Percentiles rank a stretch among this genome's conserved stretches.
These are phyloP conservation scores for Taphrina sp. DNA, from an alignment of 1,139 yeast species.

Conservation along the genomic window DNA sequence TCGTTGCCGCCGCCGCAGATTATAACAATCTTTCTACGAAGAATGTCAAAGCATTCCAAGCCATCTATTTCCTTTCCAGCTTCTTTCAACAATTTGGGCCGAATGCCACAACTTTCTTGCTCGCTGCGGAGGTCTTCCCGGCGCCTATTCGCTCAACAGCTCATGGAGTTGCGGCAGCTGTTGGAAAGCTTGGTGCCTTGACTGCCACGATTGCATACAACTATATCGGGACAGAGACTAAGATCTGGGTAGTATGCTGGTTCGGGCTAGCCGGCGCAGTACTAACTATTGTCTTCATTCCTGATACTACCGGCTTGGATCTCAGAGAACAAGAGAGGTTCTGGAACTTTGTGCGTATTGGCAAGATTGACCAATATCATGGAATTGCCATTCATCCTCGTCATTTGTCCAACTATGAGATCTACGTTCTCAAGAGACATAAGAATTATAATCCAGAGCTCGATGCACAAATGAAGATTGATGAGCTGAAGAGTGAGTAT, in stretches of 20 bases:
- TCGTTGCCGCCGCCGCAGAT: constrained; percentile 64
- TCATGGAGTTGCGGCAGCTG: constrained; percentile 57
- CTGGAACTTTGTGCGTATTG: constrained; percentile 44
- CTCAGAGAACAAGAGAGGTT: constrained; percentile 47
- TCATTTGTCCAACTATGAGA: constrained; percentile 46
- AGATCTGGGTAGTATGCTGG: constrained; percentile 47
- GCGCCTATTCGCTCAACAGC: constrained; percentile 59
- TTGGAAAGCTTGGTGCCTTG: constrained; percentile 58
- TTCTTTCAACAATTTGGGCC: constrained; percentile 71
- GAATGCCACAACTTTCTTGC: constrained; percentile 54
- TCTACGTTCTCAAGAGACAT: constrained; percentile 42
- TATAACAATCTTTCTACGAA: constrained; percentile 52
- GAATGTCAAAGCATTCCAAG: constrained; percentile 57
- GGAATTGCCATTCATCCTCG: constrained; percentile 46
- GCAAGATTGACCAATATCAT: constrained; percentile 45
- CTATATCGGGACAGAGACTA: constrained; percentile 44
- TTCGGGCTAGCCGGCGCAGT: constrained; percentile 47
- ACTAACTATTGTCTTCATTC: constrained; percentile 44
- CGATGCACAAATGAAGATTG: constrained; percentile 46
- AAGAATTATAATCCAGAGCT: constrained; percentile 46
- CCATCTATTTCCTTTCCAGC: constrained; percentile 61
- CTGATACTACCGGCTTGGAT: constrained; percentile 47
- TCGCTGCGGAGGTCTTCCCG: constrained; percentile 59
- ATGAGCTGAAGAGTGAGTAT: constrained; percentile 46
- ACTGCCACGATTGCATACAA: constrained; percentile 51